Percentiles rank a stretch among this genome's conserved stretches.
Conservation (phyloP, 306 rosid genomes). For the Geum urbanum region DNA sequence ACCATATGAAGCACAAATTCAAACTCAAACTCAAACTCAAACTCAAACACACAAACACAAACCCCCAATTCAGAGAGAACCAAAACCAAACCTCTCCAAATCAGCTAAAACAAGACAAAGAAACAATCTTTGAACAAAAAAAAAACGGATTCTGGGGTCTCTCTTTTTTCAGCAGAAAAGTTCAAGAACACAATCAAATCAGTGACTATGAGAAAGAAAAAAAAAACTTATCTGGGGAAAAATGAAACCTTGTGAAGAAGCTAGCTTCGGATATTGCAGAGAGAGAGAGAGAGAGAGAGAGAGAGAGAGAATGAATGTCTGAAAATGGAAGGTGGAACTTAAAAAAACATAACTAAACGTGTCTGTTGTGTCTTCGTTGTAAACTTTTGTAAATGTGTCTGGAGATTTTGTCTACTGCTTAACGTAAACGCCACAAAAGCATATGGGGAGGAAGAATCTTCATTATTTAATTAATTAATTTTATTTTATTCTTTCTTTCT, state of each 20-base stretch:
- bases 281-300: constrained; percentile 24
- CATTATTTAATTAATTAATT: constrained; percentile 17
- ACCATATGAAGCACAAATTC: constrained; percentile 1
- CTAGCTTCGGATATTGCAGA: constrained; percentile 30
- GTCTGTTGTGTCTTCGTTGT: constrained; percentile 21
- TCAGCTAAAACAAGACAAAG: not conserved
- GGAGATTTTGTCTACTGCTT: constrained; percentile 37
- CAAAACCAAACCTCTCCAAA: constrained; percentile 13
- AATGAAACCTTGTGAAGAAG: constrained; percentile 25
- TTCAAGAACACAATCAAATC: not conserved
- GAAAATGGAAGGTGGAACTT: constrained; percentile 17
- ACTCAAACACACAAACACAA: constrained; percentile 19
- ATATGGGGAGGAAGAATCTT: not conserved
- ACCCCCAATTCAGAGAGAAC: constrained; percentile 42
- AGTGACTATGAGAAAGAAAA: constrained; percentile 13
- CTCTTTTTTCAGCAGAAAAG: not conserved
- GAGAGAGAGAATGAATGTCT: constrained; percentile 18
- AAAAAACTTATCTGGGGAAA: constrained; percentile 46
- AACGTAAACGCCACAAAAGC: constrained; percentile 62
- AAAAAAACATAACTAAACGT: constrained; percentile 15
- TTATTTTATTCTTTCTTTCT: not conserved
- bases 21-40: constrained; percentile 7
- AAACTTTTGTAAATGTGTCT: constrained; percentile 15
- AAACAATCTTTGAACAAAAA: constrained; percentile 4
- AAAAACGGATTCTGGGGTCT: constrained; percentile 1